Base-by-base conservation (phyloP, 495 filamentous ascomycete species). In the Podospora appendiculata region DNA sequence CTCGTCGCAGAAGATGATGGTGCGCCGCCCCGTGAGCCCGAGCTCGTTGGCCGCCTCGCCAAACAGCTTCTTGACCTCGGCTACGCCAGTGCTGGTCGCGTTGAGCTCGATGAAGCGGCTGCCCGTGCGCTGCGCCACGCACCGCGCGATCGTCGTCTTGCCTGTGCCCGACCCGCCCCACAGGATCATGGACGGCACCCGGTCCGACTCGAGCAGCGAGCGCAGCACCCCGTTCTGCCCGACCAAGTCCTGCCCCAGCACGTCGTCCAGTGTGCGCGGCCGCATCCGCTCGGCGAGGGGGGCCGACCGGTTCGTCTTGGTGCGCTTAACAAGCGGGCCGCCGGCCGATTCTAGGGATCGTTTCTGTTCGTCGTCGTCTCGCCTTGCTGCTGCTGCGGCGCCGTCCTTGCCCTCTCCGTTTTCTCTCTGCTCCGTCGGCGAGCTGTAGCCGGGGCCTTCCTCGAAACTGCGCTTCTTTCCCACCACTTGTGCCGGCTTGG, bases 1-100 rank as follows among this genome's bases (percentile, higher is more conserved):
- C 69, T 97, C 92, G 67, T 97, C 92, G 71, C 92, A 96, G 69
- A 97, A 98, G 55, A 98, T 83, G 57, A 98, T 95, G 5, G 93
- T 97, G 69, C 89, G 90, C 34, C 90, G 76, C 9, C 91, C 91
- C 0, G 88, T 94, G 34, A 98, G 68, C 6, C 74, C 69, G 43
- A 94, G 69, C 66, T 98, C 93, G 61, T 81, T 89, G 56, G 80
- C 83, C 4, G 93, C 89, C 59, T 96, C 90, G 47, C 69, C 68
- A 57, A 97, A 96, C 36, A 96, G 79, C 78, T 94, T 96, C 72
- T 96, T 98, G 77, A 70, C 90, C 62, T 97, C 92, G 13, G 79
- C 89, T n/a, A 98, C 89, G 0, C 90, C 90, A 7, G 79, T 83
- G 62, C 86, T 90, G 3, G 91, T 96, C 51, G 89, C 93, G 67